Conservation (phyloP, 495 filamentous ascomycete species). For the Penicillium coffeae region DNA sequence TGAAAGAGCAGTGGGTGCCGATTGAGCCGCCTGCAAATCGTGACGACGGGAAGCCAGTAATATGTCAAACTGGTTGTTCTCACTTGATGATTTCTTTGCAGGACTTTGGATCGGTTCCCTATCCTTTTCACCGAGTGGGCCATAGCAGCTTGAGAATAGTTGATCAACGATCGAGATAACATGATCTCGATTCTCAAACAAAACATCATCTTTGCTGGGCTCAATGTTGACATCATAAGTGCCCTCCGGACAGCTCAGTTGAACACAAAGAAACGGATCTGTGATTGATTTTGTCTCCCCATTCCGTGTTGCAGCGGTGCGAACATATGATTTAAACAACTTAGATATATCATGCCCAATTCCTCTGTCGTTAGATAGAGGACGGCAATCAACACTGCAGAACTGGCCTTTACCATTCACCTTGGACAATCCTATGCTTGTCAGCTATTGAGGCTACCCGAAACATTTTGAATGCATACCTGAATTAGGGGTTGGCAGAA, state of each 20-base stretch:
- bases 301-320: slow-evolving; percentile 28
- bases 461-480: slow-evolving; percentile 23
- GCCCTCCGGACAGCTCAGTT: slow-evolving; percentile 63
- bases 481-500: slow-evolving; percentile 53
- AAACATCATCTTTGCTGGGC: slow-evolving; percentile 82
- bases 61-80: slow-evolving; percentile 15
- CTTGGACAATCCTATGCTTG: slow-evolving; percentile 43
- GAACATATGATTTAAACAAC: slow-evolving; percentile 56
- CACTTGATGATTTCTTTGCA: not conserved
- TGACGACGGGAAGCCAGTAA: slow-evolving; percentile 17
- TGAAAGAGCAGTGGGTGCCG: not conserved
- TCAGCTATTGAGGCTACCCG: slow-evolving; percentile 9
- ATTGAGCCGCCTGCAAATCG: not conserved
- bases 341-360: slow-evolving; percentile 62
- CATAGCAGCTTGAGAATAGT: slow-evolving; percentile 55
- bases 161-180: slow-evolving; percentile 51
- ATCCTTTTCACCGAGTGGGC: slow-evolving; percentile 24
- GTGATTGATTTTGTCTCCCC: slow-evolving; percentile 23
- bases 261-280: slow-evolving; percentile 71
- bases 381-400: slow-evolving; percentile 74
- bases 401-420: slow-evolving; percentile 57
- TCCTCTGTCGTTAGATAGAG: slow-evolving; percentile 61
- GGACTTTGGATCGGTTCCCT: slow-evolving; percentile 7
- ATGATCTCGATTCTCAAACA: slow-evolving; percentile 62
- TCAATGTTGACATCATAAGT: slow-evolving; percentile 89